A percentile compares a stretch with the other conserved stretches of the same genome.
Evolutionary conservation across 345 rosid species (phyloP).

Genomic region (Theobroma cacao): DNA sequence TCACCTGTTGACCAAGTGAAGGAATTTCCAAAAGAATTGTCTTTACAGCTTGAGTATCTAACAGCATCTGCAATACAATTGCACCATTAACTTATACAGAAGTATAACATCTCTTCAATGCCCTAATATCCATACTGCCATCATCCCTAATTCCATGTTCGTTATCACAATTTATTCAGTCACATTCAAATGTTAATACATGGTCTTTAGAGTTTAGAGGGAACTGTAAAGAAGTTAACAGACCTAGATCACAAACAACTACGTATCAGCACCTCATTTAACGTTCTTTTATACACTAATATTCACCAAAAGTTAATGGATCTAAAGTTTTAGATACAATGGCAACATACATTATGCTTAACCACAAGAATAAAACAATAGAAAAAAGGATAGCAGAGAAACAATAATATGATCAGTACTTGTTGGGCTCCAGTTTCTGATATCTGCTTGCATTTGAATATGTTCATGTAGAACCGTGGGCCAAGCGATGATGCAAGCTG

Average conservation of each 20-base stretch:
- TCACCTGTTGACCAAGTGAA: constrained; percentile 91
- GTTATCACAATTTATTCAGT: neutral
- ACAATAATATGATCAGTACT: constrained; percentile 33
- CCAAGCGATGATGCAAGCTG: constrained; percentile 99
- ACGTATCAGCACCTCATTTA: neutral
- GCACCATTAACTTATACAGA: neutral
- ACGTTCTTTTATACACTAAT: neutral
- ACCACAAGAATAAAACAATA: neutral
- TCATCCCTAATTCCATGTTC: neutral
- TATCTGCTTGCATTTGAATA: constrained; percentile 94
- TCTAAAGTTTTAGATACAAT: neutral
- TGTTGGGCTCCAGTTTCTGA: constrained; percentile 99
- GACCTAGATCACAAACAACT: neutral
- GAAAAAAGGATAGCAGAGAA: neutral
- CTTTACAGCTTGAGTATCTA: constrained; percentile 97
- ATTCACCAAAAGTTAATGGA: neutral
- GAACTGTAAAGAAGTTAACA: neutral
- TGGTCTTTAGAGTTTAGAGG: neutral
- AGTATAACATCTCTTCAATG: neutral
- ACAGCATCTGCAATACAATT: constrained; percentile 26
- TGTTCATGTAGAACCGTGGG: constrained; percentile 89
- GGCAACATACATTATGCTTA: neutral
- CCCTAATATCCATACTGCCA: neutral
- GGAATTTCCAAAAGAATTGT: constrained; percentile 95
- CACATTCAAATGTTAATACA: neutral